These are phyloP conservation scores for Podospora tetraspora DNA, from an alignment of 495 filamentous ascomycete genomes.

Conservation along the genomic window DNA sequence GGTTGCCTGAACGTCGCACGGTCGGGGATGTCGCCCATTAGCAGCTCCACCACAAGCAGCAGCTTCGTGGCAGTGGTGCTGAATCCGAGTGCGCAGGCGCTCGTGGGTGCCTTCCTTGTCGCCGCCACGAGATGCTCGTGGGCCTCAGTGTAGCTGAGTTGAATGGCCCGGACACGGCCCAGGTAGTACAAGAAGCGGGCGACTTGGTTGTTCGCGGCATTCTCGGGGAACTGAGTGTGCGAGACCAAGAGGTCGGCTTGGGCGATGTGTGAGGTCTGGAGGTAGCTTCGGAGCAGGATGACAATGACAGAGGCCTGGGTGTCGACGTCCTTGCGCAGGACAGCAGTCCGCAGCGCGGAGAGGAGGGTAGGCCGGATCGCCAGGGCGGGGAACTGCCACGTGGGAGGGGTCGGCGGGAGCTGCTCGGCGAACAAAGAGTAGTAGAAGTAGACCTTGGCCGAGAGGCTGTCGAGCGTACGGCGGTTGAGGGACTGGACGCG, in stretches of 20 bases:
- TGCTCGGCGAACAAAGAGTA: constrained; percentile 91
- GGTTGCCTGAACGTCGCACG: constrained; percentile 87
- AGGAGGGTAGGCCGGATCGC: constrained; percentile 81
- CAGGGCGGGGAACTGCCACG: constrained; percentile 75
- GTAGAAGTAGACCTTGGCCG: constrained; percentile 96
- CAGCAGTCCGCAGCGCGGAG: constrained; percentile 83
- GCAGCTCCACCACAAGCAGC: constrained; percentile 85
- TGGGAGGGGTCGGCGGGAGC: constrained; percentile 77
- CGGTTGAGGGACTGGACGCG: constrained; percentile 85
- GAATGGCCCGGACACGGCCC: constrained; percentile 91
- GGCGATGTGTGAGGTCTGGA: constrained; percentile 91
- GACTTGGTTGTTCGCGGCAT: constrained; percentile 95
- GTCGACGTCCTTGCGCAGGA: constrained; percentile 91
- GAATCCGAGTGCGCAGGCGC: constrained; percentile 82
- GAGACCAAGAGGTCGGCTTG: constrained; percentile 94
- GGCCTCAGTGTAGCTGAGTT: constrained; percentile 94
- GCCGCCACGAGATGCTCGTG: constrained; percentile 88
- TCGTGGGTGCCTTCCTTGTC: constrained; percentile 89
- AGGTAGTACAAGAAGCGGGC: constrained; percentile 94
- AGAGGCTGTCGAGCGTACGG: constrained; percentile 86
- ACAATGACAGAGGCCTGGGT: constrained; percentile 94
- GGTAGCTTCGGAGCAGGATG: constrained; percentile 90
- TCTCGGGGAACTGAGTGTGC: constrained; percentile 88
- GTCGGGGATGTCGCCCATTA: constrained; percentile 99
- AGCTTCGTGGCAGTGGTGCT: constrained; percentile 93